phyloP scores from a whole-genome alignment of 805 yeast genomes.

The Hanseniaspora lindneri region DNA sequence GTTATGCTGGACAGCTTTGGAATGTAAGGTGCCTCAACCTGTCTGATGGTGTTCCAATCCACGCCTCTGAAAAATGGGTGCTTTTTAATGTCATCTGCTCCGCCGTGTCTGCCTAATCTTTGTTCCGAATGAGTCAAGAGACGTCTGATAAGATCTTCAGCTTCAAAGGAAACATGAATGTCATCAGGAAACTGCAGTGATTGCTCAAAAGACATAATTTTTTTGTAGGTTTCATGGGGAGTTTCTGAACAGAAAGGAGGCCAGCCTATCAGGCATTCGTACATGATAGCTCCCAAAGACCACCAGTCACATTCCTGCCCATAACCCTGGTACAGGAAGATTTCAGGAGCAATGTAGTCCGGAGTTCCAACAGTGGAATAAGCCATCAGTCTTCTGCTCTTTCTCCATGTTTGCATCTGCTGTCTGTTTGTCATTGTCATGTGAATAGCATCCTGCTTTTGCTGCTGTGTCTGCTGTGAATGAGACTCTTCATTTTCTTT shows the following conservation, averaged over 20 bases:
- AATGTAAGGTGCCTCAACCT: constrained; percentile 84
- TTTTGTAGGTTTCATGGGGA: constrained; percentile 85
- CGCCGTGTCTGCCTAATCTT: constrained; percentile 78
- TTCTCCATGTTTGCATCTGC: constrained; percentile 93
- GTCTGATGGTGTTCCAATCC: constrained; percentile 80
- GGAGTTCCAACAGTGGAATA: constrained; percentile 96
- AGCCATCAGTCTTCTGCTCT: constrained; percentile 83
- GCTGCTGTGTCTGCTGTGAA: constrained; percentile 22
- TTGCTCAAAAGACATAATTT: constrained; percentile 84
- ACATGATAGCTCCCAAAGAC: constrained; percentile 94
- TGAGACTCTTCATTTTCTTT: constrained; percentile 35
- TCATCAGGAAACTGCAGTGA: constrained; percentile 83
- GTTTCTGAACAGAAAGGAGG: constrained; percentile 94
- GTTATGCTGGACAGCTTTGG: constrained; percentile 86
- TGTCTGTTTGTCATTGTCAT: constrained; percentile 89
- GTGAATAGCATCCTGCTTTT: constrained; percentile 84
- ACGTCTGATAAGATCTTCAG: constrained; percentile 72
- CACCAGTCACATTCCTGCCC: constrained; percentile 98
- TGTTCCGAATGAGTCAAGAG: constrained; percentile 67
- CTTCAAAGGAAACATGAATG: constrained; percentile 75
- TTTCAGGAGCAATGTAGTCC: constrained; percentile 91
- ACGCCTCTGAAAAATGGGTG: constrained; percentile 95
- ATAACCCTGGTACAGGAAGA: constrained; percentile 82
- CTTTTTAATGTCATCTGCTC: constrained; percentile 78
- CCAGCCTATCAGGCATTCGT: constrained; percentile 92